phyloP scores from a whole-genome alignment of 495 filamentous ascomycete genomes.

The Daldinia vernicosa region DNA sequence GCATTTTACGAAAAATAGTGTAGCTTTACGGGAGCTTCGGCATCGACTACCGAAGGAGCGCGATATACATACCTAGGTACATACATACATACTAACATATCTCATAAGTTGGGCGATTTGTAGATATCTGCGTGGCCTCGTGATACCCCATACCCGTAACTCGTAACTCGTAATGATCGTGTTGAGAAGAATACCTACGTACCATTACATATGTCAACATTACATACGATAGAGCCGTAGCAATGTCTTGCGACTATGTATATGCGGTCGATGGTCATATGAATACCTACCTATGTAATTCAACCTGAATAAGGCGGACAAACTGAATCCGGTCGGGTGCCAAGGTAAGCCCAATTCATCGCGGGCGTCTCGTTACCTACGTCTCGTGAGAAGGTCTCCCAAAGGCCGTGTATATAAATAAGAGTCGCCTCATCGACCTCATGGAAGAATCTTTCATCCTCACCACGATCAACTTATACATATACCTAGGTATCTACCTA shows the following conservation, averaged over 20 bases:
- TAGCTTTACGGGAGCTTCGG: too few relatives aligned
- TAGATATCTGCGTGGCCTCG: too few relatives aligned
- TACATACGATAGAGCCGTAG: background rate
- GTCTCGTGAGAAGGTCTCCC: background rate
- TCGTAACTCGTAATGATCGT: slow-evolving; percentile 11
- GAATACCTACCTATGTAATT: too few relatives aligned
- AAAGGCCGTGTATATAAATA: slow-evolving; percentile 28
- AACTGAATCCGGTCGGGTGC: background rate
- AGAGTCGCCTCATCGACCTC: slow-evolving; percentile 29
- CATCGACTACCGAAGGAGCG: slow-evolving; percentile 12
- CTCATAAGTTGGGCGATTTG: too few relatives aligned
- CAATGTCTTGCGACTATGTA: background rate
- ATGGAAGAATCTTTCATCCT: slow-evolving; percentile 22
- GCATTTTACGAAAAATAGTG: background rate
- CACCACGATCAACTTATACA: background rate
- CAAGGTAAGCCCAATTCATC: background rate
- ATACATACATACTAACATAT: background rate
- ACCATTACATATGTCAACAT: background rate
- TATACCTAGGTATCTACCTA: background rate
- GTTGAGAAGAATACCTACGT: background rate
- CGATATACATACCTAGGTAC: too few relatives aligned
- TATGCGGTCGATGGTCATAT: background rate
- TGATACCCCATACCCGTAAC: too few relatives aligned
- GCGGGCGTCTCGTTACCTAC: background rate
- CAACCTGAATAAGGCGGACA: background rate